These are phyloP conservation scores for Alternaria dauci DNA, from an alignment of 2,329 filamentous ascomycete genomes.

Conservation along the genomic window DNA sequence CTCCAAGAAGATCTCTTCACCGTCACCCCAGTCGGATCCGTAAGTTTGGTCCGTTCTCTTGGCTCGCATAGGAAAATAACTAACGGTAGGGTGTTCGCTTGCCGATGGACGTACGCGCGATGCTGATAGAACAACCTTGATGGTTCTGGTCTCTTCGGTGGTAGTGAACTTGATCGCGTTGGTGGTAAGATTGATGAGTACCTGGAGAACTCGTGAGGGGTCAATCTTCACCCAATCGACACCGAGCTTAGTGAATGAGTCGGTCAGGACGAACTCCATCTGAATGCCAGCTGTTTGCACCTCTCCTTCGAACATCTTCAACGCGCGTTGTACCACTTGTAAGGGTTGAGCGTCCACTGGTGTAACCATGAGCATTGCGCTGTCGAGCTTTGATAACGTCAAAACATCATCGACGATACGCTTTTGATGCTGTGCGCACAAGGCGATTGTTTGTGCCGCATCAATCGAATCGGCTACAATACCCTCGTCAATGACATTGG, in stretches of 20 bases:
- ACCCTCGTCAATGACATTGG: conserved; percentile 55
- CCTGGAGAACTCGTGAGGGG: conserved; percentile 75
- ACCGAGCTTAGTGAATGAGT: conserved; percentile 65
- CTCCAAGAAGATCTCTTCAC: conserved; percentile 70
- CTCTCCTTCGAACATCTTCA: conserved; percentile 83
- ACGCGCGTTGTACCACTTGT: conserved; percentile 69
- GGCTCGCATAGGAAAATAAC: conserved; percentile 68
- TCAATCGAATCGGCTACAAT: conserved; percentile 71
- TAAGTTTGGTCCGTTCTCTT: conserved; percentile 58
- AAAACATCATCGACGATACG: conserved; percentile 59
- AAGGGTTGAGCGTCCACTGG: conserved; percentile 74
- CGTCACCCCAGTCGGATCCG: conserved; percentile 73
- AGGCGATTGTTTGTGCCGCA: conserved; percentile 77
- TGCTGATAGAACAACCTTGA: conserved; percentile 71
- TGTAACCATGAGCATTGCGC: conserved; percentile 75
- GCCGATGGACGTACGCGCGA: conserved; percentile 64
- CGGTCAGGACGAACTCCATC: conserved; percentile 69
- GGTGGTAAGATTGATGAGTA: conserved; percentile 78
- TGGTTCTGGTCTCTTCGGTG: conserved; percentile 67
- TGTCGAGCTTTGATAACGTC: conserved; percentile 69
- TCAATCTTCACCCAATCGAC: conserved; percentile 77
- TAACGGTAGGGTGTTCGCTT: conserved; percentile 57
- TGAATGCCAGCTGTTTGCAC: conserved; percentile 73
- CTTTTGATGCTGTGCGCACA: conserved; percentile 83
- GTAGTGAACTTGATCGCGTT: conserved; percentile 86